Conservation (phyloP, 2,329 filamentous ascomycete species). For the Byssochlamys sp. region DNA sequence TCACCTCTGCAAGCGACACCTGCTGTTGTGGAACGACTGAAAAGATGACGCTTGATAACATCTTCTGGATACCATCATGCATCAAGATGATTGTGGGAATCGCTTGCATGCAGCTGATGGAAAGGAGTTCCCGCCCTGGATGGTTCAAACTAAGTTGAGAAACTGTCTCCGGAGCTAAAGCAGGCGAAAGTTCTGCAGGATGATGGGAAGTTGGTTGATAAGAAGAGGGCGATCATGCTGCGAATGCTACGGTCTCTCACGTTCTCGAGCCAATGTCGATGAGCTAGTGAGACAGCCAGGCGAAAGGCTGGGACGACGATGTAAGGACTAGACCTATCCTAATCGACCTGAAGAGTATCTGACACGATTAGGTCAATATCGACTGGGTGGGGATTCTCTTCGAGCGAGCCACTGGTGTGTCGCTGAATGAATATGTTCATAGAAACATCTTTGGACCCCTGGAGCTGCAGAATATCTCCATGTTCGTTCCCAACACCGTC, state of each 20-base stretch:
- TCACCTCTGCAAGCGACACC: slow-evolving; percentile 26
- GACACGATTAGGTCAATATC: slow-evolving; percentile 33
- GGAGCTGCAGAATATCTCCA: slow-evolving; percentile 42
- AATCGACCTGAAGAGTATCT: background rate
- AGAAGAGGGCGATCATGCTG: slow-evolving; percentile 45
- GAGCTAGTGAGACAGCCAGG: slow-evolving; percentile 53
- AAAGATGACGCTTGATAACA: slow-evolving; percentile 50
- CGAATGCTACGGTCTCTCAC: slow-evolving; percentile 49
- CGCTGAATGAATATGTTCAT: slow-evolving; percentile 43
- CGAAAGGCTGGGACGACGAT: slow-evolving; percentile 50
- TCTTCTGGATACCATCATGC: slow-evolving; percentile 51
- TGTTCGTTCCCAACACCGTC: slow-evolving; percentile 49
- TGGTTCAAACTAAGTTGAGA: slow-evolving; percentile 30
- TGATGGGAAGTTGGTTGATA: slow-evolving; percentile 28
- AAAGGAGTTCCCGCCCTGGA: slow-evolving; percentile 35
- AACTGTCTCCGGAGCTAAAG: slow-evolving; percentile 34
- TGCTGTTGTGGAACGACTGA: slow-evolving; percentile 36
- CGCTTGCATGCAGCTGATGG: slow-evolving; percentile 41
- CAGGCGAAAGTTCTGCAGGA: slow-evolving; percentile 31
- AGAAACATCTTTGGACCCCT: slow-evolving; percentile 42
- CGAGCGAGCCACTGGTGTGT: slow-evolving; percentile 36
- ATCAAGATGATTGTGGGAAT: slow-evolving; percentile 39
- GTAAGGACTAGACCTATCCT: slow-evolving; percentile 25
- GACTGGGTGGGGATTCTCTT: slow-evolving; percentile 48
- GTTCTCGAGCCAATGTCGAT: slow-evolving; percentile 35